Evolutionary conservation across 2,329 filamentous ascomycete genomes (phyloP).

Genomic region (Bipolaris oryzae): DNA sequence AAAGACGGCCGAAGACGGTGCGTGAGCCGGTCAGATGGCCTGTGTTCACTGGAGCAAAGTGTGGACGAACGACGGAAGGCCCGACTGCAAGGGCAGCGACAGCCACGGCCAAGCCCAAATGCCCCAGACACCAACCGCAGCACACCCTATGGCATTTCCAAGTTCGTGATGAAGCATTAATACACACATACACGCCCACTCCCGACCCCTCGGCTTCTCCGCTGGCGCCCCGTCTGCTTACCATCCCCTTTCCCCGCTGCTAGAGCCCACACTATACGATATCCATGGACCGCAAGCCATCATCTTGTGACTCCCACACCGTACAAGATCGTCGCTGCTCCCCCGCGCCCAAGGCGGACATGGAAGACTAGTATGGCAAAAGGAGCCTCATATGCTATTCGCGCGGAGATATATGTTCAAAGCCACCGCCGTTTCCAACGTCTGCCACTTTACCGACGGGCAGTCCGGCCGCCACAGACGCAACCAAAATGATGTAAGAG

Average conservation of each 20-base stretch:
- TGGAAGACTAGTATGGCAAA: not conserved
- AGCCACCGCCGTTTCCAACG: not conserved
- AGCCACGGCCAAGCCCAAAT: constrained; percentile 5
- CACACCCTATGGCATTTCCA: not conserved
- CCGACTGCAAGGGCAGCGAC: constrained; percentile 6
- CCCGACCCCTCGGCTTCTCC: not conserved
- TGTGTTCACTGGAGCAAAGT: not conserved
- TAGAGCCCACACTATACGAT: not conserved
- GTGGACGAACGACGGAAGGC: not conserved
- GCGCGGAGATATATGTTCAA: not conserved
- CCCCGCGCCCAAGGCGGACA: not conserved
- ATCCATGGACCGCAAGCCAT: not conserved
- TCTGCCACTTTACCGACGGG: not conserved
- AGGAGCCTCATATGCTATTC: not conserved
- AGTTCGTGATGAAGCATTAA: not conserved
- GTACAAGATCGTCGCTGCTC: not conserved
- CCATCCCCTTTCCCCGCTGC: not conserved
- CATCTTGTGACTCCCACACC: constrained; percentile 1
- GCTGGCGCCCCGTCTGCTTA: not conserved
- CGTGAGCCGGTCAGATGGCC: constrained; percentile 13
- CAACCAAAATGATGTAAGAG: not conserved
- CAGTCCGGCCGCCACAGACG: not conserved
- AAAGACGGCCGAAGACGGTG: not conserved
- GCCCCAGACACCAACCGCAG: constrained; percentile 1
- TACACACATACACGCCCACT: not conserved